phyloP scores from a whole-genome alignment of 306 rosid genomes.

The Prunus campanulata region DNA sequence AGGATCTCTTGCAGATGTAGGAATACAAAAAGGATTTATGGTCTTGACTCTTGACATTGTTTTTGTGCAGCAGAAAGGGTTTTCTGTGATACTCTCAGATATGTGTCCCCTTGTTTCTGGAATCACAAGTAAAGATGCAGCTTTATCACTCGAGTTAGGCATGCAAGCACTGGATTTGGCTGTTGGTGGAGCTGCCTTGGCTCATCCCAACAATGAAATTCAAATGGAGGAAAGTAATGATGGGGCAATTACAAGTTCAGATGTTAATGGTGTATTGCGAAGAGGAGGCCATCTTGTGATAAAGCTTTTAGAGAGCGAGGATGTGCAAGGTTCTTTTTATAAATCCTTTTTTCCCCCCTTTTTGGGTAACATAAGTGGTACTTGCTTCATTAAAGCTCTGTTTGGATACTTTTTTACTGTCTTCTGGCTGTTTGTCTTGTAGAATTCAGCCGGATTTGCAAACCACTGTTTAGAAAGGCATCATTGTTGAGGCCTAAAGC shows the following conservation, averaged over 20 bases:
- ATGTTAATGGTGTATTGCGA: slow-evolving; percentile 50
- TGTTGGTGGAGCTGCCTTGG: slow-evolving; percentile 50
- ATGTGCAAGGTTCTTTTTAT: slow-evolving; percentile 50
- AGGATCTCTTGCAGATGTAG: neutral
- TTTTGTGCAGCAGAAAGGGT: slow-evolving; percentile 53
- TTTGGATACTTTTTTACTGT: neutral
- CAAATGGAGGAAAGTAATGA: slow-evolving; percentile 21
- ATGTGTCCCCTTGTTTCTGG: slow-evolving; percentile 95
- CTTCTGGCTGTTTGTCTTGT: slow-evolving; percentile 23
- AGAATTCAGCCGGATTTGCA: slow-evolving; percentile 70
- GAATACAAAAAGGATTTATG: slow-evolving; percentile 1
- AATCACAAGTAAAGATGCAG: slow-evolving; percentile 74
- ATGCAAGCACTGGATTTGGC: slow-evolving; percentile 83
- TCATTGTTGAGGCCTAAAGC: slow-evolving; percentile 95
- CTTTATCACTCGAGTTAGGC: slow-evolving; percentile 77
- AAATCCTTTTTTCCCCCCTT: neutral
- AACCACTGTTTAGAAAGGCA: slow-evolving; percentile 71
- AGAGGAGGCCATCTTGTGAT: slow-evolving; percentile 74
- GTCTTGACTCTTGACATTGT: slow-evolving; percentile 3
- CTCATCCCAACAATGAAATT: slow-evolving; percentile 19
- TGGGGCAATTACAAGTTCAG: slow-evolving; percentile 22
- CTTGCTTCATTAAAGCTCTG: neutral
- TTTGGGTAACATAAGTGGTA: neutral
- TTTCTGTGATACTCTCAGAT: slow-evolving; percentile 77
- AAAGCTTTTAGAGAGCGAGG: slow-evolving; percentile 92